Percentiles rank a stretch among this genome's conserved stretches.
These are phyloP conservation scores for Podila verticillata DNA, from an alignment of 192 early-diverging fungal genomes.

Conservation along the genomic window DNA sequence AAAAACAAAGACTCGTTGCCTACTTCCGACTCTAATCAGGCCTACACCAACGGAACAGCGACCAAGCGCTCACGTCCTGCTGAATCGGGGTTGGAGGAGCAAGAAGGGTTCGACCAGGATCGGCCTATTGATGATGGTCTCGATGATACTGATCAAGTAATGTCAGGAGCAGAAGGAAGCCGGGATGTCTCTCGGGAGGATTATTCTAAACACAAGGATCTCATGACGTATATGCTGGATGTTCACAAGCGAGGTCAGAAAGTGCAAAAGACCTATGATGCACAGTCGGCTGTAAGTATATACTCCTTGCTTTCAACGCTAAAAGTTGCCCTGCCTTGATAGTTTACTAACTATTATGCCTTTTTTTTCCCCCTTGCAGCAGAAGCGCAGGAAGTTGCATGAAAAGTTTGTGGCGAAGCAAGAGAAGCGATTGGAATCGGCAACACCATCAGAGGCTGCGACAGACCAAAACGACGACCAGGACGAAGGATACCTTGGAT, in stretches of 20 bases:
- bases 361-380: not conserved
- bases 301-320: not conserved
- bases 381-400: constrained; percentile 47
- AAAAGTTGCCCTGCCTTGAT: not conserved
- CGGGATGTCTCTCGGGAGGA: constrained; percentile 6
- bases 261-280: constrained; percentile 43
- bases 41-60: not conserved
- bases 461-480: constrained; percentile 1
- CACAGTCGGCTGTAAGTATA: constrained; percentile 31
- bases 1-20: constrained; percentile 16
- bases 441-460: not conserved
- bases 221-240: constrained; percentile 46
- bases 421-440: constrained; percentile 28
- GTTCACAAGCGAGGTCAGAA: constrained; percentile 45
- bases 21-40: not conserved
- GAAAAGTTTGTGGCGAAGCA: constrained; percentile 46
- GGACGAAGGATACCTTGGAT: constrained; percentile 40
- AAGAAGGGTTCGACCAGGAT: not conserved
- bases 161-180: constrained; percentile 11
- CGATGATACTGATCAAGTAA: not conserved
- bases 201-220: constrained; percentile 34
- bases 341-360: not conserved
- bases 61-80: not conserved
- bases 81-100: not conserved
- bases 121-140: not conserved